These are phyloP conservation scores for Tetrastigma voinierianum DNA, from an alignment of 164 flowering plant species.

Conservation along the genomic window DNA sequence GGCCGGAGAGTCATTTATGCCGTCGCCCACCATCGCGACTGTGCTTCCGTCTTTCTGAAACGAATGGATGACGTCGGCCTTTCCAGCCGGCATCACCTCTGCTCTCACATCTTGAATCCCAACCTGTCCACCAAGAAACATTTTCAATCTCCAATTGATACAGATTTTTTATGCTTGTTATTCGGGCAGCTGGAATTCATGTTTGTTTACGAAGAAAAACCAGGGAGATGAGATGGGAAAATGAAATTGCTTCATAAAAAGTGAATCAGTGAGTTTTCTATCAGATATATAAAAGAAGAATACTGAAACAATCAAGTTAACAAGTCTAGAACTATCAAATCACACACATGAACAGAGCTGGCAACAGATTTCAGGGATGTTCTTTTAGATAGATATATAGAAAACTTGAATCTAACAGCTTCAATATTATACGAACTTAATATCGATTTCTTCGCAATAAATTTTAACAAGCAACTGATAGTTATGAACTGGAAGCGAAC, in stretches of 20 bases:
- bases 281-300: too few species aligned
- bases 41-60: slow-evolving; percentile 72
- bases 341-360: too few species aligned
- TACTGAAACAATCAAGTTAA: too few species aligned
- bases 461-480: too few species aligned
- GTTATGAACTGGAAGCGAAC: too few species aligned
- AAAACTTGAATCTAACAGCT: too few species aligned
- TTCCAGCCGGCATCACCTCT: slow-evolving; percentile 94
- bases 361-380: too few species aligned
- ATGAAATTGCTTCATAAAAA: background rate
- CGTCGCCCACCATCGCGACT: slow-evolving; percentile 99
- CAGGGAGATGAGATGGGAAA: background rate
- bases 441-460: too few species aligned
- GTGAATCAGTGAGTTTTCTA: background rate
- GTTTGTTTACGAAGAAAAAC: background rate
- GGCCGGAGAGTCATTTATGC: slow-evolving; percentile 97
- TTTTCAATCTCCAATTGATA: background rate
- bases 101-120: slow-evolving; percentile 86
- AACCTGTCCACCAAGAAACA: slow-evolving; percentile 44
- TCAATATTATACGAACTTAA: too few species aligned
- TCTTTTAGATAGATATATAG: too few species aligned
- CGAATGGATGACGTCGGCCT: slow-evolving; percentile 77
- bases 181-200: background rate
- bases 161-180: background rate
- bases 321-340: too few species aligned